Conservation (phyloP, 352 stramenopile species). For the Phytophthora sp. region DNA sequence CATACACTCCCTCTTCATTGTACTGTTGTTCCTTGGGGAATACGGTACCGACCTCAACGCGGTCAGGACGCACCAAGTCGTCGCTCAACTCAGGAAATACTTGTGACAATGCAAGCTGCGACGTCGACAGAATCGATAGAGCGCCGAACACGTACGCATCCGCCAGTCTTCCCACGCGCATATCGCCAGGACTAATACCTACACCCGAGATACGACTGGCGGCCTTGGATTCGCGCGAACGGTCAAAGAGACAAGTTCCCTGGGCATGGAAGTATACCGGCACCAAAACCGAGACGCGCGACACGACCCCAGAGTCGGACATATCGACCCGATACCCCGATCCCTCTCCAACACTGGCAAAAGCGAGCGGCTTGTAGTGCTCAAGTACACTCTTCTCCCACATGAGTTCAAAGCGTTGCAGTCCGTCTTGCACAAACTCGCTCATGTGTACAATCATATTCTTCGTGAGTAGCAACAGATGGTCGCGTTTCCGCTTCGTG, state of each 20-base stretch:
- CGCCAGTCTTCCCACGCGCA: conserved; percentile 68
- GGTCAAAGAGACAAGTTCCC: conserved; percentile 83
- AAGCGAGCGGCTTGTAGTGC: conserved; percentile 79
- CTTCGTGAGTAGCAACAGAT: conserved; percentile 80
- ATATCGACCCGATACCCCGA: conserved; percentile 74
- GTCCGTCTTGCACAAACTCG: conserved; percentile 81
- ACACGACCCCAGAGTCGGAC: conserved; percentile 59
- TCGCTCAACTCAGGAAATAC: conserved; percentile 70
- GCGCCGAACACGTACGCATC: conserved; percentile 85
- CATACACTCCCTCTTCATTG: conserved; percentile 90
- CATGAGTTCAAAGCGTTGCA: conserved; percentile 84
- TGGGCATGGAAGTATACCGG: conserved; percentile 82
- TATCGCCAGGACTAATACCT: conserved; percentile 64
- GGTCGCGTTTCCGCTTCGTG: conserved; percentile 69
- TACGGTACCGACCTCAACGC: conserved; percentile 55
- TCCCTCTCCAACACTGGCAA: conserved; percentile 72
- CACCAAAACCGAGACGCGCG: conserved; percentile 77
- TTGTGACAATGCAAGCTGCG: conserved; percentile 74
- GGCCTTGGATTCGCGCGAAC: conserved; percentile 55
- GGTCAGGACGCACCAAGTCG: conserved; percentile 64
- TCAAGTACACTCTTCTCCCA: conserved; percentile 87
- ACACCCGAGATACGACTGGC: conserved; percentile 67
- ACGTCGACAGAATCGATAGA: conserved; percentile 83
- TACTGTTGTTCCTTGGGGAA: conserved; percentile 84
- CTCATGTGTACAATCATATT: conserved; percentile 89